Evolutionary conservation across 352 stramenopile genomes (phyloP).

Genomic region (Pythium dissotocum): DNA sequence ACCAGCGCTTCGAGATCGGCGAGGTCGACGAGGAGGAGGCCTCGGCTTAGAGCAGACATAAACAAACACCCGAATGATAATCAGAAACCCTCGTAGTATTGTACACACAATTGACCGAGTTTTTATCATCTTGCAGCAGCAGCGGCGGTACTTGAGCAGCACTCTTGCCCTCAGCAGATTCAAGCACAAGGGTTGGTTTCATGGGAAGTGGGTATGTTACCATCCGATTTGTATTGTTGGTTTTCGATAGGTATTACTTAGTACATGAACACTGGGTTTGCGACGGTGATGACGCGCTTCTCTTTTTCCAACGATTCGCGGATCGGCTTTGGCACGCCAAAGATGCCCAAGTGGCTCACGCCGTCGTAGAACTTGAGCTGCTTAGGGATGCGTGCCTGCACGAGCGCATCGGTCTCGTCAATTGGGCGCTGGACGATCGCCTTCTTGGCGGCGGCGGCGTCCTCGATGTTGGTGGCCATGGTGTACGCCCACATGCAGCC

Average conservation of each 20-base stretch:
- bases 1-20: conserved; percentile 76
- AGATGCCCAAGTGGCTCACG: conserved; percentile 87
- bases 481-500: conserved; percentile 94
- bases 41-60: conserved; percentile 30
- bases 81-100: conserved; percentile 6
- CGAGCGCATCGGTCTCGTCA: conserved; percentile 63
- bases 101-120: neutral
- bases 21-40: conserved; percentile 60
- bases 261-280: conserved; percentile 97
- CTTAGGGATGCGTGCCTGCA: conserved; percentile 58
- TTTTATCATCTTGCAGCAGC: neutral
- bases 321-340: conserved; percentile 91
- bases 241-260: conserved; percentile 44
- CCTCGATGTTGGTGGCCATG: conserved; percentile 82
- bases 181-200: neutral
- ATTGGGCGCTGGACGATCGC: conserved; percentile 56
- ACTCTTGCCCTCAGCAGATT: no score
- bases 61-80: conserved; percentile 2
- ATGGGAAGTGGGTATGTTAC: conserved; percentile 1
- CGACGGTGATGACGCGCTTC: conserved; percentile 93
- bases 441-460: conserved; percentile 47
- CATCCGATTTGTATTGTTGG: conserved; percentile 2
- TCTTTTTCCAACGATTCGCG: conserved; percentile 86
- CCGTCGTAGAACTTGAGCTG: conserved; percentile 93
- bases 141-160: no score